Evolutionary conservation across 1,284 basidiomycete genomes (phyloP), one percentile per base, ranked within the genome.

Genomic region (Leccinum angustisporum): DNA sequence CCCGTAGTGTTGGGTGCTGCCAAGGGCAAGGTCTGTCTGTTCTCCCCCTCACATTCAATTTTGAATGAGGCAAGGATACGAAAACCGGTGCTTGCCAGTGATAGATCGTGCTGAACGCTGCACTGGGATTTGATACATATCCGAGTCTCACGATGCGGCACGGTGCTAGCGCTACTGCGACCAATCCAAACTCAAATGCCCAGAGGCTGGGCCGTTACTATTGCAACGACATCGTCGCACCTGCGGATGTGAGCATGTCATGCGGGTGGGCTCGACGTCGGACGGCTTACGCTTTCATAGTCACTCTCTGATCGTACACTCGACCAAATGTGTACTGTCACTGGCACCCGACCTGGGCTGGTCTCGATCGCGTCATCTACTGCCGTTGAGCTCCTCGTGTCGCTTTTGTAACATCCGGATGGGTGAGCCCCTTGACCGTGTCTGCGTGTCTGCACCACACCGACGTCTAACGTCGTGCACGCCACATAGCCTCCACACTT

Each of bases 281-380:
- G n/a, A 46, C 11, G 6, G 5, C 14, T 30, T 18, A 34, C 40
- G 27, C 40, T 34, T 18, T 51, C 8, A 13, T 27, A 97, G 95
- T 96, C 94, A 0, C 80, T 98, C 55, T 92, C 93, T 0, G 96
- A 99, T 72, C 84, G 96, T 38, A 98, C 96, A 1, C 83, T 99
- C 30, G 97, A 99, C 74, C 97, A 99, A 74, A 98, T 98, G 97
- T 99, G 97, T 72, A 99, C 97, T 0, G 97, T 99, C 13, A 98
- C 97, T 0, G 97, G 99, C 13, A 98, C 97, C 0, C 81, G 97
- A n/a, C 97, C 97, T 0, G 97, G 97, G 0, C 81, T 98, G 0
- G 97, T 96, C 0, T 87, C 94, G 0, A 95, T 98, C 50, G 97
- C 97, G 0, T 88, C 92, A 0, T 90, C 95, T 0, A 92, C 90